A percentile compares a stretch with the other conserved stretches of the same genome.
These are phyloP conservation scores for Tylopilus intermedius DNA, from an alignment of 768 basidiomycete genomes.

Conservation along the genomic window DNA sequence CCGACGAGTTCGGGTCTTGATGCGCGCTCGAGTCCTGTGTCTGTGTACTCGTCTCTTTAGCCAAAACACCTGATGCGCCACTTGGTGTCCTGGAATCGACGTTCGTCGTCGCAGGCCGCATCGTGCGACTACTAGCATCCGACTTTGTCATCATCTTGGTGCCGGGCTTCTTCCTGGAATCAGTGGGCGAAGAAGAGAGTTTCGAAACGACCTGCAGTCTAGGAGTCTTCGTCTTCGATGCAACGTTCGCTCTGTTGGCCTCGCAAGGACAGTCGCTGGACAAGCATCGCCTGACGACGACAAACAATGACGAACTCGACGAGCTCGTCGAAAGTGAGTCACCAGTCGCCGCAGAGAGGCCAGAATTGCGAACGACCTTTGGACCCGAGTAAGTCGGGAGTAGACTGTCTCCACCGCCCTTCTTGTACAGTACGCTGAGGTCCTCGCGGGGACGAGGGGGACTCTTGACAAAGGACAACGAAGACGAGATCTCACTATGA, in stretches of 20 bases:
- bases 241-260: not conserved
- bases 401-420: not conserved
- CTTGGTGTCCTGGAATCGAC: not conserved
- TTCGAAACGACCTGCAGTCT: not conserved
- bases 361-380: not conserved
- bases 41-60: not conserved
- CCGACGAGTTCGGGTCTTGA: not conserved
- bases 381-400: not conserved
- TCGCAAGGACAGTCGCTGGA: conserved; percentile 14
- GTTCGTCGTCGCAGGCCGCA: not conserved
- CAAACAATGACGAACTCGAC: conserved; percentile 1
- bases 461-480: not conserved
- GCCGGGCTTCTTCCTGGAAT: not conserved
- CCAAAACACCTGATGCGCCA: not conserved
- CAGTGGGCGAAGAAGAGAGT: not conserved
- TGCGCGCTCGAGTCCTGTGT: not conserved
- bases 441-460: not conserved
- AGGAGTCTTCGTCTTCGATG: not conserved
- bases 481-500: not conserved
- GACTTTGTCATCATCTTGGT: not conserved
- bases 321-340: not conserved
- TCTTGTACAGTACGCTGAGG: not conserved
- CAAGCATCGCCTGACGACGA: conserved; percentile 12
- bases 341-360: not conserved
- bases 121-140: not conserved